Conservation (phyloP, 768 basidiomycete genomes). For the Hirschioporus abietinus region DNA sequence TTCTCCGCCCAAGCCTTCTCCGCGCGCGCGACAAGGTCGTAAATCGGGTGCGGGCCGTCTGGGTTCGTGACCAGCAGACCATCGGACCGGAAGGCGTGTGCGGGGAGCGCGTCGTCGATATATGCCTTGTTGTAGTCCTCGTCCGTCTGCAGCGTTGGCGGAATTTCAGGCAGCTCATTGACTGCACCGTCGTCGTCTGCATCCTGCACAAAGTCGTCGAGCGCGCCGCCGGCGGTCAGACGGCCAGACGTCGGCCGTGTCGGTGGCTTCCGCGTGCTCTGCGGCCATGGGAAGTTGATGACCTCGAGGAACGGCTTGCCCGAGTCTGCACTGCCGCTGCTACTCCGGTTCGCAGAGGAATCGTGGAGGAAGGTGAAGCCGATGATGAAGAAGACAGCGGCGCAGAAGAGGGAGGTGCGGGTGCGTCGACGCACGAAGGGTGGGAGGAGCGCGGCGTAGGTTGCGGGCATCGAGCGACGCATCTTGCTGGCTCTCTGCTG, state of each 20-base stretch:
- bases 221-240: not conserved
- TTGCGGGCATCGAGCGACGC: not conserved
- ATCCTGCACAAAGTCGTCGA: not conserved
- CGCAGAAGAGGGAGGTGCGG: not conserved
- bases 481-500: not conserved
- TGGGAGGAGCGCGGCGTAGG: not conserved
- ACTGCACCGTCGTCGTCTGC: not conserved
- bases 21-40: constrained; percentile 33
- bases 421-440: not conserved
- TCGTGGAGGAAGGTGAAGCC: not conserved
- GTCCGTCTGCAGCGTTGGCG: not conserved
- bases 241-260: not conserved
- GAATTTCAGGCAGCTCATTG: not conserved
- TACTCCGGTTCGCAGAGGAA: not conserved
- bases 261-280: not conserved
- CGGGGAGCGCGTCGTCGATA: not conserved
- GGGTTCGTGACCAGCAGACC: constrained; percentile 31
- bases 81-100: constrained; percentile 21
- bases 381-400: not conserved
- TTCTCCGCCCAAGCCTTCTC: constrained; percentile 33
- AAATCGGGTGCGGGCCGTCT: constrained; percentile 37
- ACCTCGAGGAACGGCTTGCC: not conserved
- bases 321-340: not conserved
- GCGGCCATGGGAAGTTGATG: not conserved
- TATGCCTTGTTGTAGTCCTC: not conserved